Percentiles rank a stretch among this genome's conserved stretches.
Evolutionary conservation across 1,139 yeast genomes (phyloP).

Genomic region (Lodderomyces beijingensis): DNA sequence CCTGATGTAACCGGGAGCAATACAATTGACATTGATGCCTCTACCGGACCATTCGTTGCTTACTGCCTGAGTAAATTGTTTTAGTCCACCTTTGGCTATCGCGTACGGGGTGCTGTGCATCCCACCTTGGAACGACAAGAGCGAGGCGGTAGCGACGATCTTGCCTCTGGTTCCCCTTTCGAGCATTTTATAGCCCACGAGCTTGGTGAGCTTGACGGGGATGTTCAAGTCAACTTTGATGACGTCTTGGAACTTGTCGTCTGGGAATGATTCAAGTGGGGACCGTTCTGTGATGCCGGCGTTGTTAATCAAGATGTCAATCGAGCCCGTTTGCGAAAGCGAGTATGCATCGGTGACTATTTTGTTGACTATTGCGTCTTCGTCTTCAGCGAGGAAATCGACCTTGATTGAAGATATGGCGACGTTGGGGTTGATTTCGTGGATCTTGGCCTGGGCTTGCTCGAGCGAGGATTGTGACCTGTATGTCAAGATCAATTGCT

Average conservation of each 20-base stretch:
- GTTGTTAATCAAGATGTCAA: constrained; percentile 52
- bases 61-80: constrained; percentile 43
- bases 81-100: constrained; percentile 50
- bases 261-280: constrained; percentile 18
- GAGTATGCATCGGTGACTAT: constrained; percentile 31
- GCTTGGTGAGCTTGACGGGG: constrained; percentile 42
- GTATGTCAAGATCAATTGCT: constrained; percentile 24
- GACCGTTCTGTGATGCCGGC: constrained; percentile 47
- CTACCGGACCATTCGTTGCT: constrained; percentile 51
- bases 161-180: constrained; percentile 30
- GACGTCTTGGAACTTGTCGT: constrained; percentile 41
- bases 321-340: constrained; percentile 24
- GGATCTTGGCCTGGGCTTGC: constrained; percentile 16
- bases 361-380: constrained; percentile 20
- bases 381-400: constrained; percentile 18
- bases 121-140: constrained; percentile 55
- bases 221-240: constrained; percentile 47
- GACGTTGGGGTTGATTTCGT: constrained; percentile 18
- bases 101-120: constrained; percentile 52
- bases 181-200: constrained; percentile 42
- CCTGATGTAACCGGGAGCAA: constrained; percentile 53
- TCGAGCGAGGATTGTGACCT: constrained; percentile 16
- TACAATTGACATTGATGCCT: constrained; percentile 50
- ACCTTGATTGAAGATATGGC: constrained; percentile 17
- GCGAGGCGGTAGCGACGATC: constrained; percentile 26